Conservation (phyloP, 129 eudicot genomes). For the sunflower (Helianthus annuus) region DNA sequence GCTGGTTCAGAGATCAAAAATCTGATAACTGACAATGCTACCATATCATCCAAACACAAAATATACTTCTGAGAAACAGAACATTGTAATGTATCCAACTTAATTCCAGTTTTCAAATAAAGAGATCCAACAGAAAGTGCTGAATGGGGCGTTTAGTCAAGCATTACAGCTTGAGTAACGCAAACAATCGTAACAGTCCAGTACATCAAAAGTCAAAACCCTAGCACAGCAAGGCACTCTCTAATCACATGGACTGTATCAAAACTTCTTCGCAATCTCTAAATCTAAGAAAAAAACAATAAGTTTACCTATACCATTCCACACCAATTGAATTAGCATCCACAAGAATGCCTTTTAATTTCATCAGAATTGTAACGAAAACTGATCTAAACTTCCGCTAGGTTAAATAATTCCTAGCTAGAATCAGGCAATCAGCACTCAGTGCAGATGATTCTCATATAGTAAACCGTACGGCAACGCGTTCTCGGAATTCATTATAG, state of each 20-base stretch:
- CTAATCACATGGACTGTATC: background rate
- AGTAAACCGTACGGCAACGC: background rate
- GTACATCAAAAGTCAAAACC: constrained; percentile 13
- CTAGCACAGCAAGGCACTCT: constrained; percentile 6
- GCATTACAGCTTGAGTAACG: constrained; percentile 15
- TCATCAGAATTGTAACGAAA: background rate
- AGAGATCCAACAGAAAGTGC: background rate
- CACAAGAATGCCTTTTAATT: background rate
- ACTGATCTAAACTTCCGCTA: background rate
- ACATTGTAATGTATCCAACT: constrained; percentile 8
- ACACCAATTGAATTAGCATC: constrained; percentile 1
- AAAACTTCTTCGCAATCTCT: background rate
- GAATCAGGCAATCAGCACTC: constrained; percentile 5
- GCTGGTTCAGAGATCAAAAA: constrained; percentile 2
- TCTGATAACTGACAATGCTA: constrained; percentile 4
- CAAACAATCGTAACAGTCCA: background rate
- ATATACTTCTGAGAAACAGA: constrained; percentile 3
- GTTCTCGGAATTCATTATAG: constrained; percentile 11
- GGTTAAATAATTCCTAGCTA: background rate
- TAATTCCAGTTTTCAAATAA: constrained; percentile 9
- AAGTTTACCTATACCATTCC: constrained; percentile 7
- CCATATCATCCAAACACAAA: constrained; percentile 11
- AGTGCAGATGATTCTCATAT: background rate
- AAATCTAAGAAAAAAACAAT: constrained; percentile 4
- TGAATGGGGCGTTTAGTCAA: background rate